Conservation (phyloP, 345 rosid species). For the Carallia brachiata region DNA sequence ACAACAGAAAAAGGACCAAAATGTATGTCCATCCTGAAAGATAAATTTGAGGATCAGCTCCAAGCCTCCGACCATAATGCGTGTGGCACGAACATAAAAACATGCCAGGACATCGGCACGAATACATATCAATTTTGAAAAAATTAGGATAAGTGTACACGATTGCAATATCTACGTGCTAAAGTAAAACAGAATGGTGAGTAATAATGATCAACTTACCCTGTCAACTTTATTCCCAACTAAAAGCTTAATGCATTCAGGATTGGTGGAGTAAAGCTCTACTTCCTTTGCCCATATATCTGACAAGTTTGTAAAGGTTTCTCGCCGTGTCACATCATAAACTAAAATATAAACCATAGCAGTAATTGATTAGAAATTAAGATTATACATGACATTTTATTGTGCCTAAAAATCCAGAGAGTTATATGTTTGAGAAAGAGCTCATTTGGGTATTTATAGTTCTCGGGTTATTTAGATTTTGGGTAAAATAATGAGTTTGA, state of each 20-base stretch:
- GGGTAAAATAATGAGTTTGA: neutral
- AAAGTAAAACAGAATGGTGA: neutral
- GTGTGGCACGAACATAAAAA: too few relatives aligned
- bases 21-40: too few relatives aligned
- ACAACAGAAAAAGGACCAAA: neutral
- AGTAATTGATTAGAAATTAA: conserved; percentile 1
- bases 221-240: conserved; percentile 89
- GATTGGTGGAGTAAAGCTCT: conserved; percentile 74
- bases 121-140: too few relatives aligned
- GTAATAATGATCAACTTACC: conserved; percentile 37
- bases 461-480: neutral
- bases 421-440: too few relatives aligned
- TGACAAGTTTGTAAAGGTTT: conserved; percentile 72
- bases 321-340: conserved; percentile 85
- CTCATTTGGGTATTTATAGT: too few relatives aligned
- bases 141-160: too few relatives aligned
- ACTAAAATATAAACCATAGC: conserved; percentile 37
- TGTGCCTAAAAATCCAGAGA: too few relatives aligned
- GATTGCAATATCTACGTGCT: too few relatives aligned
- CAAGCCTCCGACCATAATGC: too few relatives aligned
- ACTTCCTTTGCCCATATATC: conserved; percentile 85
- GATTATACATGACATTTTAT: neutral
- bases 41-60: too few relatives aligned
- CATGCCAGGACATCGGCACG: too few relatives aligned
- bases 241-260: conserved; percentile 65